phyloP scores from a whole-genome alignment of 78 protist genomes.

The Polysphondylium violaceum region DNA sequence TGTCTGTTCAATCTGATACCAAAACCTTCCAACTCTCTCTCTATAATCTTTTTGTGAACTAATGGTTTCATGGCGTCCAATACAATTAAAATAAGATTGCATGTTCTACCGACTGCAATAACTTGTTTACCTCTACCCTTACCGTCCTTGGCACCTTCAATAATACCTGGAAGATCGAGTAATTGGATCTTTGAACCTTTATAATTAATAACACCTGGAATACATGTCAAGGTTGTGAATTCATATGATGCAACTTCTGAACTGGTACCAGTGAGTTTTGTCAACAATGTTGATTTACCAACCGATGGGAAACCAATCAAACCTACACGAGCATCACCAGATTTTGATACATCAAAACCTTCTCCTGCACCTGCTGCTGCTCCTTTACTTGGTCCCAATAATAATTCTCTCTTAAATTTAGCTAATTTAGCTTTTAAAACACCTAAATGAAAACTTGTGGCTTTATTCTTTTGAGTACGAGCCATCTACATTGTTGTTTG shows the following conservation, averaged over 20 bases:
- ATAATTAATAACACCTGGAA: conserved; percentile 96
- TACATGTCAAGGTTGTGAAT: conserved; percentile 99
- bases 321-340: conserved; percentile 95
- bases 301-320: conserved; percentile 99
- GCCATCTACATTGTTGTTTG: conserved; percentile 84
- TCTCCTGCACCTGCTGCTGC: conserved; percentile 82
- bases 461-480: conserved; percentile 99
- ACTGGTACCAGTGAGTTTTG: conserved; percentile 90
- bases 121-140: conserved; percentile 99
- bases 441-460: conserved; percentile 94
- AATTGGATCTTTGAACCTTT: conserved; percentile 98
- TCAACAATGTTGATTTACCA: conserved; percentile 99
- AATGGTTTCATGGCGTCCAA: conserved; percentile 98
- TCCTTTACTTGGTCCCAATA: conserved; percentile 75
- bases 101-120: conserved; percentile 98
- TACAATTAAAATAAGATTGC: conserved; percentile 95
- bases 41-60: conserved; percentile 94
- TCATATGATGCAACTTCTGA: conserved; percentile 97
- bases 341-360: conserved; percentile 96
- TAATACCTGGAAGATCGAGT: conserved; percentile 98
- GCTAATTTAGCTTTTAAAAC: conserved; percentile 96
- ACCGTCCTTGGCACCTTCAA: conserved; percentile 99
- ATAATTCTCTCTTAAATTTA: conserved; percentile 82
- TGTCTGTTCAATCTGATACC: conserved; percentile 98
- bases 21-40: conserved; percentile 97